A percentile compares a stretch with the other conserved stretches of the same genome.
phyloP scores from a whole-genome alignment of 441 rosid species.

The Metrosideros polymorpha region DNA sequence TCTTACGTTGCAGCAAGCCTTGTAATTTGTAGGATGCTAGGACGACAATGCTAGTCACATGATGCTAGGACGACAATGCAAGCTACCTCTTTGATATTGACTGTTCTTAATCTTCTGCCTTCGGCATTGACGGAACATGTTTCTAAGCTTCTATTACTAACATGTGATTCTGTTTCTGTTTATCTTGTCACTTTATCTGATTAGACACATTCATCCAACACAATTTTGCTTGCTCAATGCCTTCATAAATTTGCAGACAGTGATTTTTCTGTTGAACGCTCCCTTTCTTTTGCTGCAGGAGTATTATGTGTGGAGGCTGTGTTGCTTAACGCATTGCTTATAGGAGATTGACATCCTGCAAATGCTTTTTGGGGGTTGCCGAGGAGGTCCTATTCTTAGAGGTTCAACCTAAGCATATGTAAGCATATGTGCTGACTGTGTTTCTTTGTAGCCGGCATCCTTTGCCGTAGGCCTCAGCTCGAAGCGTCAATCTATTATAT shows the following conservation, averaged over 20 bases:
- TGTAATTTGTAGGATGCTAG: no score
- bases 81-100: not conserved
- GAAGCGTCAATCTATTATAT: not conserved
- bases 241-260: not conserved
- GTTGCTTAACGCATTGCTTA: constrained; percentile 21
- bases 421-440: not conserved
- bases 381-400: not conserved
- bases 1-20: not conserved
- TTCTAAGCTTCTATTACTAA: not conserved
- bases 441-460: not conserved
- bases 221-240: not conserved
- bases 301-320: constrained; percentile 84
- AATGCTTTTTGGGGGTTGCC: not conserved
- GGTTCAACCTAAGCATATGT: not conserved
- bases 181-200: not conserved
- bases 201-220: not conserved
- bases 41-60: no score
- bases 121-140: not conserved
- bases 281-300: constrained; percentile 28
- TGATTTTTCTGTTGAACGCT: not conserved
- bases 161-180: not conserved
- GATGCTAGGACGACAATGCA: not conserved
- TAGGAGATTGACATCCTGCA: not conserved
- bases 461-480: not conserved
- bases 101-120: not conserved